Evolutionary conservation across 352 stramenopile genomes (phyloP).

Genomic region (Phytophthora pisi): DNA sequence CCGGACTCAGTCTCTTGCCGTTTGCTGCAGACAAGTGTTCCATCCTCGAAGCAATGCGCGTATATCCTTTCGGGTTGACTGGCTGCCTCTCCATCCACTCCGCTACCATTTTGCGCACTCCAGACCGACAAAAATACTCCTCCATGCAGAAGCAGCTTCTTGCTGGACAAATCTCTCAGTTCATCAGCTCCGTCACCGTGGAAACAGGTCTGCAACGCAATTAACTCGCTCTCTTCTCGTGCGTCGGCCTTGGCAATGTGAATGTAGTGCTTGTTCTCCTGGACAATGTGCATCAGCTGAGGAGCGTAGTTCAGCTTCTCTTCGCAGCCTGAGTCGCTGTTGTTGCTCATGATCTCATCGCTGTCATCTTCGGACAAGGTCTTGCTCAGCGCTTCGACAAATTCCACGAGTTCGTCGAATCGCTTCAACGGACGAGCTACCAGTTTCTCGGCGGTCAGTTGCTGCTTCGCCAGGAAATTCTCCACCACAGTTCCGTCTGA

Average conservation of each 20-base stretch:
- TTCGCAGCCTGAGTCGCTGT: constrained; percentile 9
- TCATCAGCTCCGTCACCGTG: constrained; percentile 22
- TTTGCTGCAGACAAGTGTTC: constrained; percentile 39
- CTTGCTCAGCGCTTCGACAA: constrained; percentile 40
- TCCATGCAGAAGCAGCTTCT: constrained; percentile 40
- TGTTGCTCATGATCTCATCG: constrained; percentile 9
- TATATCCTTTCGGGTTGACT: constrained; percentile 19
- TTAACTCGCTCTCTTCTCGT: constrained; percentile 38
- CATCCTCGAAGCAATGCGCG: constrained; percentile 46
- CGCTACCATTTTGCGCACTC: constrained; percentile 1
- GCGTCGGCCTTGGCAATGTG: constrained; percentile 31
- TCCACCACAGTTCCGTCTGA: constrained; percentile 23
- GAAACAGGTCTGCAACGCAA: constrained; percentile 40
- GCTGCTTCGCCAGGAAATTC: constrained; percentile 26
- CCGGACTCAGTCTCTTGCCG: constrained; percentile 7
- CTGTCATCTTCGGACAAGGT: constrained; percentile 15
- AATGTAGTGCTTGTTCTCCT: constrained; percentile 42
- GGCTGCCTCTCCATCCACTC: not conserved
- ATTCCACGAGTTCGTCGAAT: constrained; percentile 41
- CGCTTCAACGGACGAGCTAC: constrained; percentile 30
- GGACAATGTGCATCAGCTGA: constrained; percentile 34
- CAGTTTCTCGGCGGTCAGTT: constrained; percentile 28
- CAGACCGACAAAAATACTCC: constrained; percentile 29
- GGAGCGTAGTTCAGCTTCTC: constrained; percentile 26
- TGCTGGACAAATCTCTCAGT: constrained; percentile 34